Evolutionary conservation across 371 early-diverging fungal species (phyloP), one percentile per base, ranked within the genome.

Genomic region (Syncephalastrum contaminatum): DNA sequence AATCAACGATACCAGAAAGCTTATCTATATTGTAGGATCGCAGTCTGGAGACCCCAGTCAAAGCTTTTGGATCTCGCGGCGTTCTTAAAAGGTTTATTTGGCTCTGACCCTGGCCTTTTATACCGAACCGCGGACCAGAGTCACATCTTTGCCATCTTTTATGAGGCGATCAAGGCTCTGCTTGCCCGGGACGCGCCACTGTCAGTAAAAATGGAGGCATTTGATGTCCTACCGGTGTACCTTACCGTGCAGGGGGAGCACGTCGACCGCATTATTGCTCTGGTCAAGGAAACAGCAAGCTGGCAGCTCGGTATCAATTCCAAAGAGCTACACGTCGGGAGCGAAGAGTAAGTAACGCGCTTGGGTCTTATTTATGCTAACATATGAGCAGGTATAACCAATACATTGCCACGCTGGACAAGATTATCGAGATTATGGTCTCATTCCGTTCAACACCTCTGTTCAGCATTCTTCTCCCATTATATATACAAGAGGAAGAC

Each of bases 401-500:
- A 12, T 84, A 83, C 53, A 73, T 77, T 14, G 44, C 66, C 10
- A 71, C 72, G 0, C 67, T 90, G 25, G 78, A 85, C 30, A 68
- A 73, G 12, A 62, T 90, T 0, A 27, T 90, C 36, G 58, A 60
- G 19, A 67, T 76, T 0, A 67, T 85, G 68, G 69, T 70, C 5
- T 60, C 60, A 1, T 64, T 73, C 12, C 70, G 74, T 43, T 80
- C 77, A 4, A 58, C 63, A 1, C 61, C 63, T 2, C 53, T 90
- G 1, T 83, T 84, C 51, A 73, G 80, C 22, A 56, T 73, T 0
- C 55, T 88, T 21, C 66, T 82, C 22, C 67, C 72, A 0, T 71
- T 83, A 12, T 66, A 87, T 39, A 80, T 86, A 39, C 79, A 84
- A 41, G 81, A 85, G 41, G 58, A 67, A 3, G 64, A 83, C 13